Percentiles rank a stretch among this genome's conserved stretches.
These are phyloP conservation scores for Picea mariana DNA, from an alignment of 83 land plant genomes.

Conservation along the genomic window DNA sequence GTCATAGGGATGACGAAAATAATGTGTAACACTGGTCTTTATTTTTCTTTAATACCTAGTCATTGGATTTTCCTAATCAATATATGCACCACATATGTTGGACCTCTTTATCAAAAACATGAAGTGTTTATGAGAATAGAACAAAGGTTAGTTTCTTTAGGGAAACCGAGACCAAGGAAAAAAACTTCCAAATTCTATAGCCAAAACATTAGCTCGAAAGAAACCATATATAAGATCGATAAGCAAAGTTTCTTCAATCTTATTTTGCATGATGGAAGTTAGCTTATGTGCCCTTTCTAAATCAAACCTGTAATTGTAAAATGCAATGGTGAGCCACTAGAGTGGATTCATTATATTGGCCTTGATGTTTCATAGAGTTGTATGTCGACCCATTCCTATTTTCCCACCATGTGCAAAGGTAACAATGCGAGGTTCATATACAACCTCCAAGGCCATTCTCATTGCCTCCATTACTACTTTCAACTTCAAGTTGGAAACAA, in stretches of 20 bases:
- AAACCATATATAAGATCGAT: conserved; percentile 38
- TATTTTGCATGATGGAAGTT: conserved; percentile 31
- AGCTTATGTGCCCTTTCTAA: conserved; percentile 30
- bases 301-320: conserved; percentile 37
- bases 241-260: conserved; percentile 49
- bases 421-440: conserved; percentile 54
- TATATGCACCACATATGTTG: conserved; percentile 29
- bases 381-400: conserved; percentile 58
- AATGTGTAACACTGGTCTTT: no score
- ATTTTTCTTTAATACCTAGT: not conserved
- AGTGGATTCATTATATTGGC: conserved; percentile 42
- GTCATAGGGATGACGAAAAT: no score
- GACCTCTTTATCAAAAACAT: conserved; percentile 55
- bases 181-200: conserved; percentile 51
- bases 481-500: conserved; percentile 54
- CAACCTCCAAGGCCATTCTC: conserved; percentile 52
- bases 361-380: conserved; percentile 65
- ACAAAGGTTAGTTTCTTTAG: conserved; percentile 50
- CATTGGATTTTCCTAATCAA: conserved; percentile 25
- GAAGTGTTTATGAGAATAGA: conserved; percentile 57
- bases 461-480: conserved; percentile 71
- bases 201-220: conserved; percentile 37
- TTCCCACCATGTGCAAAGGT: conserved; percentile 64
- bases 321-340: conserved; percentile 67
- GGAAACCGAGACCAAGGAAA: conserved; percentile 59